A percentile compares a stretch with the other conserved stretches of the same genome.
These are phyloP conservation scores for Elsinoe ampelina DNA, from an alignment of 2,329 filamentous ascomycete species.

Conservation along the genomic window DNA sequence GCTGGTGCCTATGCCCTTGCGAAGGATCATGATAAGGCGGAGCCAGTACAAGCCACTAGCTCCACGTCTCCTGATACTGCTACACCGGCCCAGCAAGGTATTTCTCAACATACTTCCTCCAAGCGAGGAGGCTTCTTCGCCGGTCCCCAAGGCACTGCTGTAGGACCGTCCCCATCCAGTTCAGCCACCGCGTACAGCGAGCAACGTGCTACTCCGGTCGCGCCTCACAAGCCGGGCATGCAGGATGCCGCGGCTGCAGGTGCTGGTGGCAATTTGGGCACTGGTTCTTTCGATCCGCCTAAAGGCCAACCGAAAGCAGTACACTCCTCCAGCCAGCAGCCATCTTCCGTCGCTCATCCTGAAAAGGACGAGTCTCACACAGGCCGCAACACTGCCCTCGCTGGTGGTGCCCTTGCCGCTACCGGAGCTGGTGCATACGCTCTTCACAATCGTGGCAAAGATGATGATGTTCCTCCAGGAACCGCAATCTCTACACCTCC, in stretches of 20 bases:
- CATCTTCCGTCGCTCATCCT: not conserved
- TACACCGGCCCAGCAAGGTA: not conserved
- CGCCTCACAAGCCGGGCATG: slow-evolving; percentile 5
- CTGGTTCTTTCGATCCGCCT: slow-evolving; percentile 4
- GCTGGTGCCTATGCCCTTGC: slow-evolving; percentile 12
- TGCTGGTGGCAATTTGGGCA: not conserved
- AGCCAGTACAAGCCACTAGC: not conserved
- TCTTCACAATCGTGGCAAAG: slow-evolving; percentile 23
- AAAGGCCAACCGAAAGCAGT: slow-evolving; percentile 16
- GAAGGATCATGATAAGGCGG: slow-evolving; percentile 12
- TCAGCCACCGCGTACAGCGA: not conserved
- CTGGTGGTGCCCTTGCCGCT: slow-evolving; percentile 23
- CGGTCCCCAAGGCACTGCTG: slow-evolving; percentile 9
- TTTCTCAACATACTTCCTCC: not conserved
- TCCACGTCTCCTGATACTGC: not conserved
- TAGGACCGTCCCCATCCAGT: not conserved
- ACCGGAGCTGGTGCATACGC: slow-evolving; percentile 25
- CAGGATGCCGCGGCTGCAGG: slow-evolving; percentile 6
- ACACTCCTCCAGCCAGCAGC: not conserved
- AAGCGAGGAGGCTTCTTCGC: slow-evolving; percentile 10
- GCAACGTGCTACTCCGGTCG: not conserved
- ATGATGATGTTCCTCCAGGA: not conserved
- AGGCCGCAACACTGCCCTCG: slow-evolving; percentile 22
- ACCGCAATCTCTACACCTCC: slow-evolving; percentile 22
- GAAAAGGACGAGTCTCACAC: slow-evolving; percentile 5